Conservation (phyloP, 495 filamentous ascomycete genomes). For the Parmelia sp. region DNA sequence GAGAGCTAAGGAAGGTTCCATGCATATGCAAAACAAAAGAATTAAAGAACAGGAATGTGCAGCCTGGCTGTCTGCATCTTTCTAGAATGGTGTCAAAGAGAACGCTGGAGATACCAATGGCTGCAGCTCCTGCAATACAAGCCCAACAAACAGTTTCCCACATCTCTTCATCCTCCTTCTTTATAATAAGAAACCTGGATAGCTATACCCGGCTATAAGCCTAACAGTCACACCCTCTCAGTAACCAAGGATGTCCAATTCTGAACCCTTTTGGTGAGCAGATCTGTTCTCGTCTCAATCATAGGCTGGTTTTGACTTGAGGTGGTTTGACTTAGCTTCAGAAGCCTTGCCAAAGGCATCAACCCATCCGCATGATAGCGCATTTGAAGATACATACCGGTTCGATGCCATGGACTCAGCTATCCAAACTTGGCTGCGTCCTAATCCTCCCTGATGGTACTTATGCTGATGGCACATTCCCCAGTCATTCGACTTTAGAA, state of each 20-base stretch:
- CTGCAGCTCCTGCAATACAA: background rate
- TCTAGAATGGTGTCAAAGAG: background rate
- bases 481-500: background rate
- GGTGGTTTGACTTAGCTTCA: too few species aligned
- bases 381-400: background rate
- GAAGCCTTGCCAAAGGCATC: too few species aligned
- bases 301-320: too few species aligned
- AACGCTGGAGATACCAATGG: background rate
- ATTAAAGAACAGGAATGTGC: background rate
- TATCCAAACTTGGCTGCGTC: background rate
- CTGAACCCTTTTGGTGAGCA: background rate
- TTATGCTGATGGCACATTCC: background rate
- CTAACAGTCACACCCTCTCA: background rate
- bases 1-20: background rate
- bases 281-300: background rate
- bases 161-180: background rate
- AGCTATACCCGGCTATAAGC: background rate
- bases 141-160: background rate
- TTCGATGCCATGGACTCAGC: background rate
- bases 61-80: slow-evolving; percentile 2
- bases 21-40: background rate
- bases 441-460: background rate
- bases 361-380: too few species aligned
- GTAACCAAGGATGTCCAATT: background rate
- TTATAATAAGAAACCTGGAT: background rate